phyloP scores from a whole-genome alignment of 352 stramenopile species.

The Phytophthora aleatoria region DNA sequence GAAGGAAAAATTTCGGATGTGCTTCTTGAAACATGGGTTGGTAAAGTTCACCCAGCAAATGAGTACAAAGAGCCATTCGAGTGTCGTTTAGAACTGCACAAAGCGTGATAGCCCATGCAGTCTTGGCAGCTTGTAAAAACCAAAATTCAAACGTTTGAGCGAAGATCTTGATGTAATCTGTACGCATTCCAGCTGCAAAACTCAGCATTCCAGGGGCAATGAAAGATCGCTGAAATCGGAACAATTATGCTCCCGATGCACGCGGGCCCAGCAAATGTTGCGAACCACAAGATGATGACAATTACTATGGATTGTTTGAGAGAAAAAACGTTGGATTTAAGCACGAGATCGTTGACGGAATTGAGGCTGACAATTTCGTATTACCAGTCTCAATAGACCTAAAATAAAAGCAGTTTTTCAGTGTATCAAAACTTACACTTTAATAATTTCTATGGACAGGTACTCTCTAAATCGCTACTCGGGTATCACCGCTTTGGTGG shows the following conservation, averaged over 20 bases:
- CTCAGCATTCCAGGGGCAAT: not conserved
- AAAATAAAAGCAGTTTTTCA: too few relatives aligned
- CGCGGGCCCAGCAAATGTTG: not conserved
- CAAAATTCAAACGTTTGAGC: not conserved
- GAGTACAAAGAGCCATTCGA: not conserved
- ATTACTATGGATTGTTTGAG: too few relatives aligned
- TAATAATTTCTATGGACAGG: not conserved
- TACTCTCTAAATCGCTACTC: constrained; percentile 2
- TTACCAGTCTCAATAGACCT: too few relatives aligned
- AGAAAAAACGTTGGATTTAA: too few relatives aligned
- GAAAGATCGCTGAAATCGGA: not conserved
- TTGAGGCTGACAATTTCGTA: not conserved
- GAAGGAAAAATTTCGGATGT: not conserved
- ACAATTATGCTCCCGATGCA: not conserved
- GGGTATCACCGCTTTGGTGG: not conserved
- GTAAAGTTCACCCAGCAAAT: not conserved
- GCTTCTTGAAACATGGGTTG: not conserved
- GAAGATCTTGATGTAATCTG: not conserved
- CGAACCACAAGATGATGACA: not conserved
- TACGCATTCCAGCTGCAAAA: not conserved
- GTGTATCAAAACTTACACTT: too few relatives aligned
- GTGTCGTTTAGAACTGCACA: not conserved
- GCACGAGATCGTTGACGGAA: not conserved
- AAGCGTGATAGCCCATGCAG: not conserved
- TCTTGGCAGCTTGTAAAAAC: not conserved